A percentile compares a stretch with the other conserved stretches of the same genome.
Evolutionary conservation across 1,284 basidiomycete genomes (phyloP).

Genomic region (Golubevia sp.): DNA sequence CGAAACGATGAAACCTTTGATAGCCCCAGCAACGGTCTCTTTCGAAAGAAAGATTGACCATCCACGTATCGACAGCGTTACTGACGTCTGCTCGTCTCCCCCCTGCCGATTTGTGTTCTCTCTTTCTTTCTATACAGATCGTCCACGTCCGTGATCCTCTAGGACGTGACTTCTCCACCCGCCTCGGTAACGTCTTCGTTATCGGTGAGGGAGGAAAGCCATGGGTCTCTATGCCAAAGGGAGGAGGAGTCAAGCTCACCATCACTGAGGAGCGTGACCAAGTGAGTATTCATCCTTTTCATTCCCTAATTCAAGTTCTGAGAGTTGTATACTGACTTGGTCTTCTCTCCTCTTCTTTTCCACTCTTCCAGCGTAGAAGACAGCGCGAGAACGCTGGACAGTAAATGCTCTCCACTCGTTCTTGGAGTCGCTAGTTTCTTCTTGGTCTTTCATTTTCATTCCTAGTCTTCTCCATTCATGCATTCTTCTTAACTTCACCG

Average conservation of each 20-base stretch:
- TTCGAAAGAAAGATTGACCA: not conserved
- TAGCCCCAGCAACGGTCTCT: slow-evolving; percentile 8
- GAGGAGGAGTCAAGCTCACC: slow-evolving; percentile 90
- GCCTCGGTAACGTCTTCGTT: slow-evolving; percentile 96
- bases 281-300: slow-evolving; percentile 6
- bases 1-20: not conserved
- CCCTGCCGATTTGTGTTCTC: slow-evolving; percentile 56
- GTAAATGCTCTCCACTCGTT: not conserved
- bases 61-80: slow-evolving; percentile 8
- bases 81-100: slow-evolving; percentile 5
- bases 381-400: slow-evolving; percentile 10
- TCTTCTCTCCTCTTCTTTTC: not conserved
- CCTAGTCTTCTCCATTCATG: not conserved
- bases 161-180: slow-evolving; percentile 74
- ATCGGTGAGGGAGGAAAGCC: slow-evolving; percentile 94
- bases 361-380: slow-evolving; percentile 7
- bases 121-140: slow-evolving; percentile 15
- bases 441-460: not conserved
- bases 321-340: not conserved
- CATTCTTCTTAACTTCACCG: not conserved
- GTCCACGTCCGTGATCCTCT: slow-evolving; percentile 90
- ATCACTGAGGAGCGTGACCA: slow-evolving; percentile 64
- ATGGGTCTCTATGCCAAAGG: slow-evolving; percentile 96
- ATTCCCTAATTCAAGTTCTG: not conserved
- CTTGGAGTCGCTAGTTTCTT: not conserved